These are phyloP conservation scores for Alternaria arborescens DNA, from an alignment of 2,329 filamentous ascomycete genomes.

Conservation along the genomic window DNA sequence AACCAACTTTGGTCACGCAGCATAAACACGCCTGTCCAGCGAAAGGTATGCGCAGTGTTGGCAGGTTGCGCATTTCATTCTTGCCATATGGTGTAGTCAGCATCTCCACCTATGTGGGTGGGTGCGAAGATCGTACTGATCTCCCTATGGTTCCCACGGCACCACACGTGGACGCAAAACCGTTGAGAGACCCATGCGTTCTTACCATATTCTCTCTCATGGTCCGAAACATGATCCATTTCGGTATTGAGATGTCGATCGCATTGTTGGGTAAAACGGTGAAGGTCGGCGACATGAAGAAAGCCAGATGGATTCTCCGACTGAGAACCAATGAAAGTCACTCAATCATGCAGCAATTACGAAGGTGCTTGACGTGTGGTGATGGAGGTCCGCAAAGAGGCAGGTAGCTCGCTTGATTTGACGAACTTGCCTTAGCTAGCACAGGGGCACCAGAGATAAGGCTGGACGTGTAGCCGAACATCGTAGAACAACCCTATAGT, in stretches of 20 bases:
- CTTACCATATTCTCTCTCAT: neutral
- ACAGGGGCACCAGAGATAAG: slow-evolving; percentile 8
- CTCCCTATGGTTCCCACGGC: slow-evolving; percentile 1
- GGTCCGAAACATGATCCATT: slow-evolving; percentile 2
- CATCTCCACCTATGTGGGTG: neutral
- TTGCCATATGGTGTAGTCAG: neutral
- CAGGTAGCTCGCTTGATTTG: slow-evolving; percentile 12
- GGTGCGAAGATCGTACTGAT: neutral
- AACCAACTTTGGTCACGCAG: neutral
- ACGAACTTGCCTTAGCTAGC: neutral
- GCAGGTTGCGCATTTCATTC: neutral
- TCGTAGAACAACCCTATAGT: neutral
- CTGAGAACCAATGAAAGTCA: neutral
- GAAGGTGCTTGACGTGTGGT: neutral
- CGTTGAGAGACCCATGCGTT: slow-evolving; percentile 10
- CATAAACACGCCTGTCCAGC: neutral
- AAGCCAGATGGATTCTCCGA: neutral
- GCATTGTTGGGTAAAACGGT: neutral
- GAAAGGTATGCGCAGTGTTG: neutral
- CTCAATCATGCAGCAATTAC: neutral
- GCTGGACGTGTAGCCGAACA: neutral
- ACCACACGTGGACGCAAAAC: slow-evolving; percentile 16
- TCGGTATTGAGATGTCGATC: slow-evolving; percentile 3
- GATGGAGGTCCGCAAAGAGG: slow-evolving; percentile 5
- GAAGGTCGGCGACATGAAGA: slow-evolving; percentile 6